Conservation (phyloP, 768 basidiomycete species). For the Kwoniella dejecticola region DNA sequence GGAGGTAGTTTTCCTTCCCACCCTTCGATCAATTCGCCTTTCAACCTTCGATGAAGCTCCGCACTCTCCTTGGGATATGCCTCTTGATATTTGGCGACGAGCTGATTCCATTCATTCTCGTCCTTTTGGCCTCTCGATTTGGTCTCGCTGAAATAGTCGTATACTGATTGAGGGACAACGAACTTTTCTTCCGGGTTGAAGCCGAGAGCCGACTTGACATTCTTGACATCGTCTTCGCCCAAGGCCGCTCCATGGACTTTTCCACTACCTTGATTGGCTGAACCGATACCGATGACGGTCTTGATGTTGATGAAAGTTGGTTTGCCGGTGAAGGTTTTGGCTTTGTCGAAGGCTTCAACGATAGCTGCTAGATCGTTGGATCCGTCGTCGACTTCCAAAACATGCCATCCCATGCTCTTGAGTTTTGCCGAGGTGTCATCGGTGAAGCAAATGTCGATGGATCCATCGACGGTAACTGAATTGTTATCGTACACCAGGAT, state of each 20-base stretch:
- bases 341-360: slow-evolving; percentile 45
- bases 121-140: slow-evolving; percentile 35
- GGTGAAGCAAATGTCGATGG: slow-evolving; percentile 53
- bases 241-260: slow-evolving; percentile 53
- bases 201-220: slow-evolving; percentile 50
- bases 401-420: slow-evolving; percentile 45
- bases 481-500: slow-evolving; percentile 55
- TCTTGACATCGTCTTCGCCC: slow-evolving; percentile 50
- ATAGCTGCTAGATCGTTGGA: slow-evolving; percentile 47
- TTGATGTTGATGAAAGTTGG: slow-evolving; percentile 52
- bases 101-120: slow-evolving; percentile 46
- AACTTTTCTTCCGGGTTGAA: slow-evolving; percentile 50
- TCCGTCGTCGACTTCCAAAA: slow-evolving; percentile 52
- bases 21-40: slow-evolving; percentile 41
- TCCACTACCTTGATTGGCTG: slow-evolving; percentile 44
- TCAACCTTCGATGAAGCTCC: slow-evolving; percentile 36
- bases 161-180: slow-evolving; percentile 40
- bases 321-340: slow-evolving; percentile 49
- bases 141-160: slow-evolving; percentile 50
- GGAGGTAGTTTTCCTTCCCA: slow-evolving; percentile 39
- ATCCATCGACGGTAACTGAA: slow-evolving; percentile 51
- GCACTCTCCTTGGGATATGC: slow-evolving; percentile 34
- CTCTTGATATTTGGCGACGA: slow-evolving; percentile 31
- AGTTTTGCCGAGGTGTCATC: slow-evolving; percentile 54
- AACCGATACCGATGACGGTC: slow-evolving; percentile 53